Conservation (phyloP, 2,329 filamentous ascomycete genomes). For the Alternaria triticina region DNA sequence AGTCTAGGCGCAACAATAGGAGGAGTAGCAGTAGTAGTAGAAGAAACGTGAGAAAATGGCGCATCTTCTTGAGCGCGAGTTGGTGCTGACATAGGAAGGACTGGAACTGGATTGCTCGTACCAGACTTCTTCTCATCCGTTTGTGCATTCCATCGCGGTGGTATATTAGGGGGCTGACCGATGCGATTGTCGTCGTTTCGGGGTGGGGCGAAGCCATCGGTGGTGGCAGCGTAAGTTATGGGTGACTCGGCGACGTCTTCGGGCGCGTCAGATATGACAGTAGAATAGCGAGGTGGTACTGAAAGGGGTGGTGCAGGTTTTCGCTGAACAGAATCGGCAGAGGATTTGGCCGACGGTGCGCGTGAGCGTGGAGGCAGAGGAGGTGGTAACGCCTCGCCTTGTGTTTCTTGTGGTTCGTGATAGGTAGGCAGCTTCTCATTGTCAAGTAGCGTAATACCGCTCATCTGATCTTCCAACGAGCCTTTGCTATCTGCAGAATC, state of each 20-base stretch:
- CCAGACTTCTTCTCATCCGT: constrained; percentile 47
- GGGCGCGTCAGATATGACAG: constrained; percentile 49
- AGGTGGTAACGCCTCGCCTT: constrained; percentile 33
- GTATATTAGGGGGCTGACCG: constrained; percentile 14
- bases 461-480: constrained; percentile 46
- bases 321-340: constrained; percentile 42
- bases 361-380: constrained; percentile 49
- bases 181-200: constrained; percentile 19
- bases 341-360: constrained; percentile 31
- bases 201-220: constrained; percentile 49
- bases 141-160: constrained; percentile 25
- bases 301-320: constrained; percentile 52
- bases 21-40: constrained; percentile 10
- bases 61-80: constrained; percentile 14
- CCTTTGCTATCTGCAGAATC: constrained; percentile 29
- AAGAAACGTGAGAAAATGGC: constrained; percentile 9
- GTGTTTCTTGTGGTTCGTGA: constrained; percentile 17
- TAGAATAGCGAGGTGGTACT: constrained; percentile 54
- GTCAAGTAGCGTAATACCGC: constrained; percentile 53
- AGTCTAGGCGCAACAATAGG: constrained; percentile 44
- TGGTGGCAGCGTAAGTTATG: constrained; percentile 46
- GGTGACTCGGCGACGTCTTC: constrained; percentile 49
- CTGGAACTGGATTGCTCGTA: constrained; percentile 40
- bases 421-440: constrained; percentile 40
- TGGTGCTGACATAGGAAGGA: constrained; percentile 22